Evolutionary conservation across 2,329 filamentous ascomycete genomes (phyloP).

Genomic region (Xylaria sp.): DNA sequence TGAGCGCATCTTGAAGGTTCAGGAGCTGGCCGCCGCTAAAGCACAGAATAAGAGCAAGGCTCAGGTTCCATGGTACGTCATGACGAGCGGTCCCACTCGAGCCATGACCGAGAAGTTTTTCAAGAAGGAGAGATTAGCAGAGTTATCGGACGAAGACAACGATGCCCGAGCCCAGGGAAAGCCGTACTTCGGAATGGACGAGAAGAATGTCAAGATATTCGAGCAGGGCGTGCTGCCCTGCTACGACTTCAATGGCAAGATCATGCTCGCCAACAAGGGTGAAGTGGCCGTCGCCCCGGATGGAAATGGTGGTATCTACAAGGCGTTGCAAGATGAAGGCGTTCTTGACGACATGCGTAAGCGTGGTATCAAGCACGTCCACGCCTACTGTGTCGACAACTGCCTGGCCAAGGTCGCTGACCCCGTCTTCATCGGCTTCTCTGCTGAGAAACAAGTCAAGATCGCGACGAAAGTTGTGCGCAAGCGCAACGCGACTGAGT

Average conservation of each 20-base stretch:
- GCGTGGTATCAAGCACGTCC: slow-evolving; percentile 91
- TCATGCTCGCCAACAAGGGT: slow-evolving; percentile 87
- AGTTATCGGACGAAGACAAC: slow-evolving; percentile 65
- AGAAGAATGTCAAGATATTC: slow-evolving; percentile 89
- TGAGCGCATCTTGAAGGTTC: slow-evolving; percentile 87
- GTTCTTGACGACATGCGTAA: slow-evolving; percentile 87
- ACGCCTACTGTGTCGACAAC: slow-evolving; percentile 98
- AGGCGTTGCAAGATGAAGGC: slow-evolving; percentile 69
- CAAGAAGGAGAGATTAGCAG: slow-evolving; percentile 41
- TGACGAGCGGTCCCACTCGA: slow-evolving; percentile 96
- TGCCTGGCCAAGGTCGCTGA: slow-evolving; percentile 99
- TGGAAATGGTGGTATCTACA: slow-evolving; percentile 96
- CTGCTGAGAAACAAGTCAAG: slow-evolving; percentile 85
- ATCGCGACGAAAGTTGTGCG: slow-evolving; percentile 99
- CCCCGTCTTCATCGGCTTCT: slow-evolving; percentile 92
- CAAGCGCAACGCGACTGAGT: slow-evolving; percentile 95
- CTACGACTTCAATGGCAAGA: slow-evolving; percentile 97
- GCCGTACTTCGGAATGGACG: slow-evolving; percentile 82
- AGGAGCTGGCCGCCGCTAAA: slow-evolving; percentile 78
- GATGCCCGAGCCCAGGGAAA: slow-evolving; percentile 46
- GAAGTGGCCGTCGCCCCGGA: slow-evolving; percentile 95
- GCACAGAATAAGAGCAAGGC: slow-evolving; percentile 61
- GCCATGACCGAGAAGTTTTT: slow-evolving; percentile 95
- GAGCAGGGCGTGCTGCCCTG: slow-evolving; percentile 97
- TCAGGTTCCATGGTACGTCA: slow-evolving; percentile 96